Base-by-base conservation (phyloP, 2,329 filamentous ascomycete species). In the Berkeleyomyces rouxiae region DNA sequence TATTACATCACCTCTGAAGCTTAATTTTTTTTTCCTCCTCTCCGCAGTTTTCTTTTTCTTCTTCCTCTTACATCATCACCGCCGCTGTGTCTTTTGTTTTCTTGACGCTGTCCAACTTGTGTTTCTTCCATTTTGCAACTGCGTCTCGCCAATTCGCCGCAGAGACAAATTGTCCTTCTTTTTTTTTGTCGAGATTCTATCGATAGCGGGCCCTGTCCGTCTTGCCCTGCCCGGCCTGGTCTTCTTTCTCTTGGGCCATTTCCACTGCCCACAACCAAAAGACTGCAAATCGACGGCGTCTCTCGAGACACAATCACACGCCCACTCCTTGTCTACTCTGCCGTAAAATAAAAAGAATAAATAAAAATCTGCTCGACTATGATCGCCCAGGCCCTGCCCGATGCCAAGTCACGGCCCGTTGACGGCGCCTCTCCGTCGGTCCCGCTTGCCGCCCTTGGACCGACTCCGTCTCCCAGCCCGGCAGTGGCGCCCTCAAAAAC, bases 361-460 rank as follows among this genome's bases (percentile, higher is more conserved):
- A 23, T 23, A 23, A 23, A 23, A n/a, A 23, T 37, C 47, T 51
- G 31, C 51, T 55, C n/a, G 7, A 55, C 9, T 13, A 55, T 55
- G 51, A 55, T 55, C 33, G 51, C 51, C 11, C 51, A 55, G 36
- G 51, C 36, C 11, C 36, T 55, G 51, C 51, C 51, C 51, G 33
- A 55, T 39, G 7, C 9, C 7, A 55, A 55, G 23, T 36, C 36
- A n/a, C 33, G 51, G 51, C 7, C 51, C 6, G 36, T 11, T 23
- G 33, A 55, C 7, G 33, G 51, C n/a, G 42, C 57, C 31, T 3
- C 40, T 46, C 43, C 23, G 36, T 36, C 42, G 63, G 73, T 78
- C 3, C 69, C 79, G 2, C 78, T 81, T 1, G 74, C 77, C 61
- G 75, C 75, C n/a, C 7, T 42, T 7, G 36, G 31, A 43, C 42